Evolutionary conservation across 2,329 filamentous ascomycete species (phyloP).

Genomic region (Exutisphaerella laricina): DNA sequence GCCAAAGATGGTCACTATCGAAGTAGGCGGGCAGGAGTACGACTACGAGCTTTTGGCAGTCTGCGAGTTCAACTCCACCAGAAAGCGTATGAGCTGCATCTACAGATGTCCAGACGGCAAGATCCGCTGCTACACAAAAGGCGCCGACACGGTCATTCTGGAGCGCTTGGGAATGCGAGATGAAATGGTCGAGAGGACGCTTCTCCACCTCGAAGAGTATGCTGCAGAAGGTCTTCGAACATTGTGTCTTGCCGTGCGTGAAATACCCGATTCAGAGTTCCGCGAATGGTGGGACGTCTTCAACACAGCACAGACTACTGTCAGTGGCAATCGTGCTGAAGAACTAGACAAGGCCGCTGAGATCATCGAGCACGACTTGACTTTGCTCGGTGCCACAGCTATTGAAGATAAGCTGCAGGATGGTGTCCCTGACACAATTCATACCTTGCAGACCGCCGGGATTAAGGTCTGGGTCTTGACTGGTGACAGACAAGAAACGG

Average conservation of each 20-base stretch:
- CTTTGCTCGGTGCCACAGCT: slow-evolving; percentile 85
- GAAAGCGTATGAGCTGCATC: slow-evolving; percentile 97
- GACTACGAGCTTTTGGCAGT: slow-evolving; percentile 92
- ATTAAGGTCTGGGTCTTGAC: slow-evolving; percentile 99
- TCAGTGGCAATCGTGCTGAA: slow-evolving; percentile 85
- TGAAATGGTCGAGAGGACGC: slow-evolving; percentile 77
- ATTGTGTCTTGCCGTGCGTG: slow-evolving; percentile 88
- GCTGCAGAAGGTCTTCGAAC: slow-evolving; percentile 93
- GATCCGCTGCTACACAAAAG: slow-evolving; percentile 90
- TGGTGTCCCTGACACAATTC: slow-evolving; percentile 95
- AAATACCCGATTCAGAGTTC: slow-evolving; percentile 84
- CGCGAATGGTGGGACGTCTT: slow-evolving; percentile 81
- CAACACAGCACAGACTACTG: slow-evolving; percentile 81
- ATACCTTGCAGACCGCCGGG: slow-evolving; percentile 90
- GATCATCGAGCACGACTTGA: slow-evolving; percentile 88
- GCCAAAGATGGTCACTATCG: slow-evolving; percentile 79
- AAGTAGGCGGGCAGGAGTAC: slow-evolving; percentile 62
- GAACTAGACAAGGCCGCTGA: slow-evolving; percentile 97
- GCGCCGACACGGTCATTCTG: slow-evolving; percentile 94
- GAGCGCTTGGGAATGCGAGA: slow-evolving; percentile 78
- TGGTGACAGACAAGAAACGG: slow-evolving; percentile 94
- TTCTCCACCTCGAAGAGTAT: slow-evolving; percentile 97
- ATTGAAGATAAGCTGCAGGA: slow-evolving; percentile 97
- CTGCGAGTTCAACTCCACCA: slow-evolving; percentile 98
- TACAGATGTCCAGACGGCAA: slow-evolving; percentile 95